Base-by-base conservation (phyloP, 2,329 filamentous ascomycete genomes). In the Neofusicoccum sp. region DNA sequence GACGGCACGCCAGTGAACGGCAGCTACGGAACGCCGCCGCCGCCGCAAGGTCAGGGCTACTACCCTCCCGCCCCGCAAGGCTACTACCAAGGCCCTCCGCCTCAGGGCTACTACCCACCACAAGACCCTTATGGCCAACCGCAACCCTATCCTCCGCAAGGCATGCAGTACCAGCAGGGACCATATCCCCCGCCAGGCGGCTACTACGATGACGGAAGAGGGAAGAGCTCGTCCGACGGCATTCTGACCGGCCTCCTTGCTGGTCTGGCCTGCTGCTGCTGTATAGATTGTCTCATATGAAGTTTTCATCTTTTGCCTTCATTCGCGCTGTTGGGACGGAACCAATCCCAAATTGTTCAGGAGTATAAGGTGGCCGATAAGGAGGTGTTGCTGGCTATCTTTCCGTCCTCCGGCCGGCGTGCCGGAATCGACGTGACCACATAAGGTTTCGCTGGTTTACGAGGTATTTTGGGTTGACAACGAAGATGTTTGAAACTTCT, bases 81-180 rank as follows among this genome's bases (percentile, higher is more conserved):
- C 14, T 58, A 58, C 16, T 45, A 45, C 16, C 39, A 41, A 11
- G 54, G 39, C 28, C 54, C 54, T 45, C 54, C 54, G 9, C 54
- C 54, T 14, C 54, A 58, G 28, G 54, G 54, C 16, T 45, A 58
- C 29, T 58, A 58, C n/a, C 54, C 54, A 34, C 54, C 54, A 22
- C 22, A 22, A 2, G 22, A 22, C 22, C 22, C 22, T 22, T 22
- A 22, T 31, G 31, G 36, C 6, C 54, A 58, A 31, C 54, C 45
- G 54, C 54, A 58, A 22, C 45, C 45, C 39, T 58, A 58, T 9
- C 54, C 54, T 14, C 54, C 52, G 22, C 52, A 39, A 3, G 54
- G 54, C 3, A 58, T 58, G 54, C 54, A 58, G 16, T 58, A 58
- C 31, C 54, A 58, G 37, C 54, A 58, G n/a, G 54, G 54, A 45